These are phyloP conservation scores for Aspergillus neoniger DNA, from an alignment of 2,329 filamentous ascomycete species.

Conservation along the genomic window DNA sequence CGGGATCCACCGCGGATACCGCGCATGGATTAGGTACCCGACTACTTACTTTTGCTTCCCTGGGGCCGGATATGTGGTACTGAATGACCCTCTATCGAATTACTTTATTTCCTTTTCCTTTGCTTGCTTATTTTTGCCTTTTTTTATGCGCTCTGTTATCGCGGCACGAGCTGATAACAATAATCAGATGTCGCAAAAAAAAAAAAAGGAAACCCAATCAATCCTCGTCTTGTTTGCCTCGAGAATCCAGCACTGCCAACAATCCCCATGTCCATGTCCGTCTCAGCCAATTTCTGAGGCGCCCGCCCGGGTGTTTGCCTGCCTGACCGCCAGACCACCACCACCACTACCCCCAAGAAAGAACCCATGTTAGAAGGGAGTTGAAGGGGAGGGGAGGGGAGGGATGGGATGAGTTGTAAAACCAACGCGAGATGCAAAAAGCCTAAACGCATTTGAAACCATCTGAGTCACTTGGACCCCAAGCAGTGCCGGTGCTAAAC, in stretches of 20 bases:
- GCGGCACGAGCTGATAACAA: constrained; percentile 12
- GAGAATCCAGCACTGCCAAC: neutral
- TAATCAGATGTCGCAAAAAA: neutral
- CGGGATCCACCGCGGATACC: constrained; percentile 21
- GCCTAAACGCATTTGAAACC: constrained; percentile 8
- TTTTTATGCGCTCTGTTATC: neutral
- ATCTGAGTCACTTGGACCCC: neutral
- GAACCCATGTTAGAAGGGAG: neutral
- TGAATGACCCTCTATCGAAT: no score
- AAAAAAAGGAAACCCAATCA: neutral
- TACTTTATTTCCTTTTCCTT: constrained; percentile 1
- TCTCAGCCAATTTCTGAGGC: neutral
- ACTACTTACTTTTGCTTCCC: neutral
- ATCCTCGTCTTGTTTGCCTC: neutral
- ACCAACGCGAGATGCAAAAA: neutral
- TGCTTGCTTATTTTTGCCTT: constrained; percentile 2
- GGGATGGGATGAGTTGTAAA: no score
- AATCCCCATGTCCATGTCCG: neutral
- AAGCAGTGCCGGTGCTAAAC: no score
- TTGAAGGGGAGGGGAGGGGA: neutral
- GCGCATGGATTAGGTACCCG: constrained; percentile 12
- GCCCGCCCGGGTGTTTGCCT: constrained; percentile 2
- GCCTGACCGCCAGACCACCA: constrained; percentile 9
- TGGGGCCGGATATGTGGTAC: no score
- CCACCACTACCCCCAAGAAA: neutral